Conservation (phyloP, 2,329 filamentous ascomycete genomes). For the Lasiodiplodia sp. region DNA sequence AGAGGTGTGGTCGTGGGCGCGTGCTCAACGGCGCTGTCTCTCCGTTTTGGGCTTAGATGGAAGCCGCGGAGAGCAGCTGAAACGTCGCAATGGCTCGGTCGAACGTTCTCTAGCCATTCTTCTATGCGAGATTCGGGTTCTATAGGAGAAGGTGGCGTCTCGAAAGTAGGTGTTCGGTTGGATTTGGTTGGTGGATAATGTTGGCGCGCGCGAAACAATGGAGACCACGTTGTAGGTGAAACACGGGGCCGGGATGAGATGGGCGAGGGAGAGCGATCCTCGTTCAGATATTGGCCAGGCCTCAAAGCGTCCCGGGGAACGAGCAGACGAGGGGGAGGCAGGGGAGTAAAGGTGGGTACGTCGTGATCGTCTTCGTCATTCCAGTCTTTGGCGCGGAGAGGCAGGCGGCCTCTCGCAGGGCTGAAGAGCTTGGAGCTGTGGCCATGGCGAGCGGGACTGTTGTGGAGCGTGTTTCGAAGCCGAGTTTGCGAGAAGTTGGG, state of each 20-base stretch:
- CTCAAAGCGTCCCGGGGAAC: background rate
- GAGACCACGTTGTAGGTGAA: constrained; percentile 15
- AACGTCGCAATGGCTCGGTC: background rate
- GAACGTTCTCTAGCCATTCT: constrained; percentile 12
- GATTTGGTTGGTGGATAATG: constrained; percentile 6
- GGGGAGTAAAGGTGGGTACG: constrained; percentile 15
- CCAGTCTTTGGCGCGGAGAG: background rate
- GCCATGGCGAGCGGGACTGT: constrained; percentile 12
- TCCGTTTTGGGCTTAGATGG: background rate
- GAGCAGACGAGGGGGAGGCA: constrained; percentile 7
- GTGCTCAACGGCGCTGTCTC: background rate
- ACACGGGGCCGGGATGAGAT: background rate
- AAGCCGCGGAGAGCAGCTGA: background rate
- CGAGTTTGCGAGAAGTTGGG: constrained; percentile 6
- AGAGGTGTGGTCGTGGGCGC: background rate
- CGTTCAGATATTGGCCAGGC: background rate
- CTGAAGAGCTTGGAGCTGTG: background rate
- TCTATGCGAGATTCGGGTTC: constrained; percentile 1
- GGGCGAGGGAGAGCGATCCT: background rate
- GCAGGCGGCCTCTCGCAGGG: background rate
- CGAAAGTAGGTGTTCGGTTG: background rate
- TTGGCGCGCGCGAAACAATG: constrained; percentile 25
- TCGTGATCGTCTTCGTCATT: background rate
- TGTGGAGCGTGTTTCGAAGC: constrained; percentile 17
- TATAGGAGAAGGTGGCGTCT: background rate